These are phyloP conservation scores for Chytriomyces hyalinus DNA, from an alignment of 192 early-diverging fungal genomes.

Conservation along the genomic window DNA sequence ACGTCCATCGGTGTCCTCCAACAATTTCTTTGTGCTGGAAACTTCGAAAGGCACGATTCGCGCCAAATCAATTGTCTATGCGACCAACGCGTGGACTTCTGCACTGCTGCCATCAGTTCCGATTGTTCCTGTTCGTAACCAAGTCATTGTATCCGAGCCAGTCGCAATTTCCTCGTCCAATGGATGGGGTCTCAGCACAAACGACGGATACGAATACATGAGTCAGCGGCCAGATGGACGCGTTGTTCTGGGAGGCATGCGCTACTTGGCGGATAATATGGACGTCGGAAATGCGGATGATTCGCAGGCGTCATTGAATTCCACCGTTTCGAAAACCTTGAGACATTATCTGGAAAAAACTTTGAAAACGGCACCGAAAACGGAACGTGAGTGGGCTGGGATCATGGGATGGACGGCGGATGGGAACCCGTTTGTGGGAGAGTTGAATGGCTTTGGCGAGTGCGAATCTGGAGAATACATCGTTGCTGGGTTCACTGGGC, in stretches of 20 bases:
- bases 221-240: slow-evolving; percentile 48
- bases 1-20: not conserved
- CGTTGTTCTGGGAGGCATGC: slow-evolving; percentile 50
- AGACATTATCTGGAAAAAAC: slow-evolving; percentile 24
- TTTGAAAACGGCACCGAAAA: not conserved
- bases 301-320: slow-evolving; percentile 17
- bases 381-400: slow-evolving; percentile 46
- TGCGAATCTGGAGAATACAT: slow-evolving; percentile 34
- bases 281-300: slow-evolving; percentile 47
- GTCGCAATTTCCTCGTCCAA: not conserved
- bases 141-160: slow-evolving; percentile 52
- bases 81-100: slow-evolving; percentile 55
- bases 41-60: slow-evolving; percentile 32
- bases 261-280: slow-evolving; percentile 41
- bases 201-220: slow-evolving; percentile 56
- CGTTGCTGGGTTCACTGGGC: slow-evolving; percentile 48
- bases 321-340: slow-evolving; percentile 30
- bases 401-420: slow-evolving; percentile 55
- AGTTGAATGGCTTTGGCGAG: slow-evolving; percentile 11
- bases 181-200: slow-evolving; percentile 14
- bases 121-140: slow-evolving; percentile 55
- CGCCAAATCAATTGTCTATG: slow-evolving; percentile 45
- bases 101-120: slow-evolving; percentile 45
- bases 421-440: slow-evolving; percentile 47
- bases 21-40: slow-evolving; percentile 14